Evolutionary conservation across 306 rosid species (phyloP).

Genomic region (Sesbania bispinosa): DNA sequence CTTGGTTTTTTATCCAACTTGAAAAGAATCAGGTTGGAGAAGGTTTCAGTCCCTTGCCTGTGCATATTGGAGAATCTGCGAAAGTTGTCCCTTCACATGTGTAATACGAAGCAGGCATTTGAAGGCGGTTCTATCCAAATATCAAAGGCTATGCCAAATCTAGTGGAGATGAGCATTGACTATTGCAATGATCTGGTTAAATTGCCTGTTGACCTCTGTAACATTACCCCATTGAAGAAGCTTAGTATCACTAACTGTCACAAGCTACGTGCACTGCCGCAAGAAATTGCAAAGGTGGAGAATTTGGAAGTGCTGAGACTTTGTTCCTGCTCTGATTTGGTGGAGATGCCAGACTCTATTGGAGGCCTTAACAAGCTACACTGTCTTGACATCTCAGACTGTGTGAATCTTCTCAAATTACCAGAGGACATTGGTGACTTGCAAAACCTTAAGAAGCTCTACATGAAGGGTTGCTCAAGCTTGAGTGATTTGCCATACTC

Average conservation of each 20-base stretch:
- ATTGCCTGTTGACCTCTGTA: slow-evolving; percentile 32
- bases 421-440: slow-evolving; percentile 39
- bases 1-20: slow-evolving; percentile 35
- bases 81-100: slow-evolving; percentile 46
- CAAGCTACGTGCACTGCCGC: slow-evolving; percentile 29
- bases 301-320: slow-evolving; percentile 44
- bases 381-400: slow-evolving; percentile 39
- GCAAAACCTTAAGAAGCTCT: slow-evolving; percentile 31
- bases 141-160: slow-evolving; percentile 39
- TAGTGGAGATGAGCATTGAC: slow-evolving; percentile 44
- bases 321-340: slow-evolving; percentile 33
- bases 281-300: slow-evolving; percentile 29
- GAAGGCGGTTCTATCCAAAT: background rate
- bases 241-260: slow-evolving; percentile 49
- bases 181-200: slow-evolving; percentile 40
- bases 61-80: slow-evolving; percentile 29
- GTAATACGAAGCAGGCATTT: slow-evolving; percentile 34
- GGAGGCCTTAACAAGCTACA: slow-evolving; percentile 25
- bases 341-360: slow-evolving; percentile 19
- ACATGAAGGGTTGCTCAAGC: slow-evolving; percentile 38
- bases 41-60: slow-evolving; percentile 37
- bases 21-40: slow-evolving; percentile 54
- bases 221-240: slow-evolving; percentile 30
- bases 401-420: slow-evolving; percentile 28
- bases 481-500: slow-evolving; percentile 33